Evolutionary conservation across 1,284 basidiomycete species (phyloP).

Genomic region (Tremellales sp.): DNA sequence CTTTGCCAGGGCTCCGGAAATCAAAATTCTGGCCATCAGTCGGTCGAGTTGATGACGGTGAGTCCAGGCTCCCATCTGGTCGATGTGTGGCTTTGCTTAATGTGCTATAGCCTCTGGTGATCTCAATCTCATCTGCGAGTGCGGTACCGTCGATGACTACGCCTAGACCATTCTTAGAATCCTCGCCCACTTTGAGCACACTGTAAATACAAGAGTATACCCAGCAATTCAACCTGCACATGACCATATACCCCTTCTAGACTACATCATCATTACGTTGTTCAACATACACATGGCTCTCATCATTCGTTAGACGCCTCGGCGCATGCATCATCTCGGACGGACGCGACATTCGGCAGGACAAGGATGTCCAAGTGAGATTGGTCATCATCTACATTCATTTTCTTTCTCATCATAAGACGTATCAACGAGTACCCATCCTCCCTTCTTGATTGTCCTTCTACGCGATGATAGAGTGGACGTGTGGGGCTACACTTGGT

Average conservation of each 20-base stretch:
- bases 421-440: too few relatives aligned
- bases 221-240: neutral
- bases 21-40: conserved; percentile 94
- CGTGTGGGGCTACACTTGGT: too few relatives aligned
- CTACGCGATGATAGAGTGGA: too few relatives aligned
- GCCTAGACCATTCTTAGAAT: conserved; percentile 17
- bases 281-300: neutral
- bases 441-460: too few relatives aligned
- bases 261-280: neutral
- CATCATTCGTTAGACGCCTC: neutral
- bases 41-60: conserved; percentile 84
- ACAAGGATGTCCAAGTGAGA: too few relatives aligned
- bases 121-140: conserved; percentile 63
- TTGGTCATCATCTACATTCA: too few relatives aligned
- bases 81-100: neutral
- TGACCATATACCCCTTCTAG: neutral
- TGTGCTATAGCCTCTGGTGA: conserved; percentile 41
- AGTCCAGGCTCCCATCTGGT: conserved; percentile 30
- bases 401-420: too few relatives aligned
- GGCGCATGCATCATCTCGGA: conserved; percentile 5
- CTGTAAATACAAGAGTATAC: neutral
- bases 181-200: too few relatives aligned
- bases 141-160: conserved; percentile 77
- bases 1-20: conserved; percentile 68
- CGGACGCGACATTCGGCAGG: conserved; percentile 51